Conservation (phyloP, 2,329 filamentous ascomycete genomes). For the Ophiostoma ulmi region DNA sequence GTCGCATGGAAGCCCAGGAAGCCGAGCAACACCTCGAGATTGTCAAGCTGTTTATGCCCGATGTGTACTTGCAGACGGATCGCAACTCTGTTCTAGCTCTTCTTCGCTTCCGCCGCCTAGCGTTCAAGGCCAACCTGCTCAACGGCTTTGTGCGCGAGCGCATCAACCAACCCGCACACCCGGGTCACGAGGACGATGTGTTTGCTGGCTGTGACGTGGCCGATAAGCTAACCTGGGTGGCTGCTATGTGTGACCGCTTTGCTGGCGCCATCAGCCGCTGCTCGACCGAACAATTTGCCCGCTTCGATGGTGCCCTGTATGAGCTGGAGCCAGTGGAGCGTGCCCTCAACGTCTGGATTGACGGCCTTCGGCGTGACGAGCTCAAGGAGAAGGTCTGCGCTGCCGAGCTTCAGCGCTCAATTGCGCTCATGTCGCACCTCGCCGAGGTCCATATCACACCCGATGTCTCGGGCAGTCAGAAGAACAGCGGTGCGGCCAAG, state of each 20-base stretch:
- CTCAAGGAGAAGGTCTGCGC: constrained; percentile 79
- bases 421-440: constrained; percentile 81
- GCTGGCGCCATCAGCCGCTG: constrained; percentile 74
- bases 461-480: neutral
- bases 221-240: constrained; percentile 80
- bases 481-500: neutral
- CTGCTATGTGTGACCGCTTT: constrained; percentile 77
- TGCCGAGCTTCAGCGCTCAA: constrained; percentile 73
- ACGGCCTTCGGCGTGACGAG: constrained; percentile 75
- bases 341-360: constrained; percentile 82
- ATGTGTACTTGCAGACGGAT: constrained; percentile 67
- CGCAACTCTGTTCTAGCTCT: constrained; percentile 83
- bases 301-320: constrained; percentile 72
- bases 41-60: constrained; percentile 81
- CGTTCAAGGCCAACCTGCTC: constrained; percentile 79
- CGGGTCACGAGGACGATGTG: constrained; percentile 69
- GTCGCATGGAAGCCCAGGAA: constrained; percentile 82
- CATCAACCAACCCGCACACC: constrained; percentile 56
- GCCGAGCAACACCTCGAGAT: constrained; percentile 83
- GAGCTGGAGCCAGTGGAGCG: constrained; percentile 90
- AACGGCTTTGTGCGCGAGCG: constrained; percentile 74
- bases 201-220: constrained; percentile 76
- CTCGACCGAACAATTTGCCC: constrained; percentile 69
- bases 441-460: constrained; percentile 69
- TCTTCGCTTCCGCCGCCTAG: constrained; percentile 78